A percentile compares a stretch with the other conserved stretches of the same genome.
These are phyloP conservation scores for Russula olivacea DNA, from an alignment of 768 basidiomycete genomes.

Conservation along the genomic window DNA sequence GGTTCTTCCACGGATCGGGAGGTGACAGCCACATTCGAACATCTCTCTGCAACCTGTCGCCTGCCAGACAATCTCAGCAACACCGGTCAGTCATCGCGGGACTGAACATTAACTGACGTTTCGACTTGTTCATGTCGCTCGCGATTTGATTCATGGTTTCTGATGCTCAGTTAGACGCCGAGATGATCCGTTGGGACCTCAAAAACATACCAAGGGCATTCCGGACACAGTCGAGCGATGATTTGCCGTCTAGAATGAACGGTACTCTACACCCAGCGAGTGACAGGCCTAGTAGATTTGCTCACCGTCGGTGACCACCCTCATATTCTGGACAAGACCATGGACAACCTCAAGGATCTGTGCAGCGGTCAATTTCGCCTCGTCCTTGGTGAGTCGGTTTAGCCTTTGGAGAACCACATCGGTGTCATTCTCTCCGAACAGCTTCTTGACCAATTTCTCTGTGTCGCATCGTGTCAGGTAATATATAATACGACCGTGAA, in stretches of 20 bases:
- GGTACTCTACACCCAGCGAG: background rate
- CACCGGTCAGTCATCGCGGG: background rate
- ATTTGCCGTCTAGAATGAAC: background rate
- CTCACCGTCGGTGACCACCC: background rate
- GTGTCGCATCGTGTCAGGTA: background rate
- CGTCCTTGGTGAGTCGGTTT: background rate
- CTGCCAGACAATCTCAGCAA: background rate
- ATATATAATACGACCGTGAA: background rate
- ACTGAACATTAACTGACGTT: background rate
- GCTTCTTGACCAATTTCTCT: background rate
- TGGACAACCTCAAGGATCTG: background rate
- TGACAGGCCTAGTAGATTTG: background rate
- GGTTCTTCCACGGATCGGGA: background rate
- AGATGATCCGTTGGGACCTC: fast-evolving
- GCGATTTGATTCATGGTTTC: background rate
- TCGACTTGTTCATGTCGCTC: background rate
- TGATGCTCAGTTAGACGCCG: background rate
- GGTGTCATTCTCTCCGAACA: background rate
- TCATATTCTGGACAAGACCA: background rate
- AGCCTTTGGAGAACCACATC: background rate
- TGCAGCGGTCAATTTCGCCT: background rate
- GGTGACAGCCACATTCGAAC: background rate
- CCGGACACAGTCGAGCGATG: background rate
- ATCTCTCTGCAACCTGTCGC: background rate
- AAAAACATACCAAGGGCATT: background rate